Evolutionary conservation across 441 rosid species (phyloP).

Genomic region (Manihot esculenta): DNA sequence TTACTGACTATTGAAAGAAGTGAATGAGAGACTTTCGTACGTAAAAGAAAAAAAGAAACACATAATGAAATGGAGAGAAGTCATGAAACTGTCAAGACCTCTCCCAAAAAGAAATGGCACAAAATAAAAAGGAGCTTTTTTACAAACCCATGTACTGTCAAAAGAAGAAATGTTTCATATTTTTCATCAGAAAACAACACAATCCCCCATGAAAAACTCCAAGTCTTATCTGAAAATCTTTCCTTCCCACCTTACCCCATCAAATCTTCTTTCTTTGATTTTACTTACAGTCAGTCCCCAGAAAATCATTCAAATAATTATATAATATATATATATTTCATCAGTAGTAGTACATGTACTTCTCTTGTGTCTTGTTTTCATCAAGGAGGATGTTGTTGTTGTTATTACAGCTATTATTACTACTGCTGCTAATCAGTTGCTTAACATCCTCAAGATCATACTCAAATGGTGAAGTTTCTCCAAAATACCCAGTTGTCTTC

Average conservation of each 20-base stretch:
- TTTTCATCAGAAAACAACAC: constrained; percentile 29
- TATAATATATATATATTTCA: constrained; percentile 17
- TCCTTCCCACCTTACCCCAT: constrained; percentile 57
- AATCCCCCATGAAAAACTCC: constrained; percentile 51
- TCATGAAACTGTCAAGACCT: too few species aligned
- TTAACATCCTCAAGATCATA: constrained; percentile 46
- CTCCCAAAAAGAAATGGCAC: constrained; percentile 30
- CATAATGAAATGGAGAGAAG: too few species aligned
- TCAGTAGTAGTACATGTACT: constrained; percentile 39
- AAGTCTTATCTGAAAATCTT: constrained; percentile 29
- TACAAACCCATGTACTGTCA: constrained; percentile 41
- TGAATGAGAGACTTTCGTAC: too few species aligned
- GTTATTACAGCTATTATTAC: constrained; percentile 12
- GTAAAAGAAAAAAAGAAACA: too few species aligned
- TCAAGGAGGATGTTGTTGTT: constrained; percentile 26
- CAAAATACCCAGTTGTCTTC: constrained; percentile 29
- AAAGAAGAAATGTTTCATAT: constrained; percentile 36
- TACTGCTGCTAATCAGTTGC: constrained; percentile 38
- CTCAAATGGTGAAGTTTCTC: constrained; percentile 23
- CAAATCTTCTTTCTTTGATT: constrained; percentile 66
- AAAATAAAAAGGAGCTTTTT: constrained; percentile 21
- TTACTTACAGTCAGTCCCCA: constrained; percentile 49
- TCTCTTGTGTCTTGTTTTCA: constrained; percentile 46
- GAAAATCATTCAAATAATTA: not conserved
- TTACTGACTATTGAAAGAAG: too few species aligned